Evolutionary conservation across 441 rosid genomes (phyloP).

Genomic region (Cnidoscolus chayamansa): DNA sequence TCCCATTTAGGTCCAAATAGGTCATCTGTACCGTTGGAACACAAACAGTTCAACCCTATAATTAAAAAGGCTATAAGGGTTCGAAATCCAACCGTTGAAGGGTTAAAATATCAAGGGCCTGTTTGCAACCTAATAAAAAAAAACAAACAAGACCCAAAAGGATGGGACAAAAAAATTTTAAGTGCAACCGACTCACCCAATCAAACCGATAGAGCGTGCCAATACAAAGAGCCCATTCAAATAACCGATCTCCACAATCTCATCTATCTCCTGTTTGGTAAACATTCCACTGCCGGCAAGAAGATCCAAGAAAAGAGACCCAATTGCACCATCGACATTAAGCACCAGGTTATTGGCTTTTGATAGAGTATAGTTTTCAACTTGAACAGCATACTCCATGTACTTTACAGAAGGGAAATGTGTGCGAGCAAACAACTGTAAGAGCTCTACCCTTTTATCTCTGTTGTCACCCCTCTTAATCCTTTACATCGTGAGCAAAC

Average conservation of each 20-base stretch:
- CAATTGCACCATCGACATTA: constrained; percentile 87
- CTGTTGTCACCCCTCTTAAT: constrained; percentile 96
- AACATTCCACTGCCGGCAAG: constrained; percentile 93
- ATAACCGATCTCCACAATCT: constrained; percentile 81
- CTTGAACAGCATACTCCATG: constrained; percentile 91
- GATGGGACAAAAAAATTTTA: constrained; percentile 12
- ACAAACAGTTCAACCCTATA: not conserved
- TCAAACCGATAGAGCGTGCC: constrained; percentile 84
- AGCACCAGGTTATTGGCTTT: constrained; percentile 86
- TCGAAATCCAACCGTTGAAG: not conserved
- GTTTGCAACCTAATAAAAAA: constrained; percentile 6
- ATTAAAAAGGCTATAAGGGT: constrained; percentile 2
- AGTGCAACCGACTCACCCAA: constrained; percentile 49
- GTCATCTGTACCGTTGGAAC: not conserved
- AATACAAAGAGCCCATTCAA: constrained; percentile 85
- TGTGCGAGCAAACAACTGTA: constrained; percentile 75
- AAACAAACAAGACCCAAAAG: not conserved
- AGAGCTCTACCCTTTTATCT: constrained; percentile 90
- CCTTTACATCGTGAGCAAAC: constrained; percentile 40
- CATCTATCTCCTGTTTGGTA: constrained; percentile 86
- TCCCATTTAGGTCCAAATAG: not conserved
- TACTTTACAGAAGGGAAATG: constrained; percentile 88
- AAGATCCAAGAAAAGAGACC: constrained; percentile 93
- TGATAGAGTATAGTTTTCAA: constrained; percentile 84
- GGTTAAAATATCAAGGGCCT: constrained; percentile 9